Conservation (phyloP, 2,329 filamentous ascomycete species). For the Penicillium sp. region DNA sequence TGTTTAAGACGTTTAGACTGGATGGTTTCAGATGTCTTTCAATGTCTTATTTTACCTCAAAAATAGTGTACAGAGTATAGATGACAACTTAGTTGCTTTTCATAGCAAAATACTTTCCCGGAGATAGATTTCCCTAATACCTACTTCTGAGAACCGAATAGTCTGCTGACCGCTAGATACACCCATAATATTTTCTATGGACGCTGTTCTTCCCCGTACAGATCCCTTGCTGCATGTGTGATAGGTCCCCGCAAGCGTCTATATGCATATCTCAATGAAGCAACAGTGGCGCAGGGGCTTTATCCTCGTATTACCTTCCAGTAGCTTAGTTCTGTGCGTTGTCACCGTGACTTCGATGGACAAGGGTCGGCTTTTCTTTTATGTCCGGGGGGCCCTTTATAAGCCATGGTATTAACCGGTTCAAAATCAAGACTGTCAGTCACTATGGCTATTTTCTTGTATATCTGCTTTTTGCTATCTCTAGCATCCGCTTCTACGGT, state of each 20-base stretch:
- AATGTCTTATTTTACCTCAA: not conserved
- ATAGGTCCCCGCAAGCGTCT: slow-evolving; percentile 1
- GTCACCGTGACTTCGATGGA: not conserved
- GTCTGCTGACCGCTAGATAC: too few relatives aligned
- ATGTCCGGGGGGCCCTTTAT: not conserved
- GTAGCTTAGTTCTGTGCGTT: not conserved
- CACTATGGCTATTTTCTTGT: slow-evolving; percentile 14
- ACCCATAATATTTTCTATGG: not conserved
- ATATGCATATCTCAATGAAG: not conserved
- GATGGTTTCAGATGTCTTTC: not conserved
- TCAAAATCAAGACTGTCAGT: slow-evolving; percentile 1
- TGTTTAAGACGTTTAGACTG: not conserved
- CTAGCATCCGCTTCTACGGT: slow-evolving; percentile 27
- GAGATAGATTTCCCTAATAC: not conserved
- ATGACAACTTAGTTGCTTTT: too few relatives aligned
- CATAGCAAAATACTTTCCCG: not conserved
- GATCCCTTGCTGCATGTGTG: not conserved
- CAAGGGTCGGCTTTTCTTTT: not conserved
- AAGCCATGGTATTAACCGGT: slow-evolving; percentile 3
- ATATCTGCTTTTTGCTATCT: slow-evolving; percentile 15
- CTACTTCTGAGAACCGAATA: not conserved
- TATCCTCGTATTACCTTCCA: not conserved
- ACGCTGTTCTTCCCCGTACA: not conserved
- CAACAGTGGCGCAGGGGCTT: not conserved
- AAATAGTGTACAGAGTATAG: not conserved